Evolutionary conservation across 139 green algal species (phyloP).

Genomic region (Astrephomene gubernaculifera): DNA sequence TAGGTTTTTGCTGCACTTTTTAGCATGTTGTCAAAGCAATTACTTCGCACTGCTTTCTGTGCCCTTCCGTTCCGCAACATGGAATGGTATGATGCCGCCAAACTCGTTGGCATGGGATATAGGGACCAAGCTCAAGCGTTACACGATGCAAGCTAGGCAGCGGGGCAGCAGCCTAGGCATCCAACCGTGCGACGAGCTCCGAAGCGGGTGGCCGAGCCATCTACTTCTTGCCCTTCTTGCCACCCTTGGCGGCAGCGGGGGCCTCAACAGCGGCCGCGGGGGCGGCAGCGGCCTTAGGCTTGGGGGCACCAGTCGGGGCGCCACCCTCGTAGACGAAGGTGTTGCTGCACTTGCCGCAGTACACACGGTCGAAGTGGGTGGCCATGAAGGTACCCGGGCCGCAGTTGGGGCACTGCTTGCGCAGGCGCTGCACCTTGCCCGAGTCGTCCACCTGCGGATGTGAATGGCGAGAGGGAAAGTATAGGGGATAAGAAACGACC

Average conservation of each 20-base stretch:
- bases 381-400: conserved; percentile 99
- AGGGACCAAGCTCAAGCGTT: too few species aligned
- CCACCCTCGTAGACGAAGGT: conserved; percentile 72
- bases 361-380: conserved; percentile 96
- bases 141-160: too few species aligned
- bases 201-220: not conserved
- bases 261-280: conserved; percentile 32
- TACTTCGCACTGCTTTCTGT: too few species aligned
- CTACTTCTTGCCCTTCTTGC: conserved; percentile 75
- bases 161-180: too few species aligned
- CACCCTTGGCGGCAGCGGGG: conserved; percentile 51
- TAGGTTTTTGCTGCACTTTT: too few species aligned
- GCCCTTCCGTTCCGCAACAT: too few species aligned
- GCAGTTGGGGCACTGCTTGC: conserved; percentile 97
- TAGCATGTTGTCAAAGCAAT: too few species aligned
- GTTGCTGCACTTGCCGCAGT: conserved; percentile 96
- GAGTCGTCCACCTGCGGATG: conserved; percentile 95
- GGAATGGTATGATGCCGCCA: too few species aligned
- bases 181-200: too few species aligned
- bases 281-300: conserved; percentile 52
- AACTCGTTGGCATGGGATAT: too few species aligned
- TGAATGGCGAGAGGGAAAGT: not conserved
- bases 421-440: conserved; percentile 96
- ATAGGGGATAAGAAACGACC: too few species aligned
- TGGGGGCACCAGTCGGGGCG: conserved; percentile 45